Evolutionary conservation across 176 grass and related monocot species (phyloP), one percentile per base, ranked within the genome.

Genomic region (Triticum monococcum): DNA sequence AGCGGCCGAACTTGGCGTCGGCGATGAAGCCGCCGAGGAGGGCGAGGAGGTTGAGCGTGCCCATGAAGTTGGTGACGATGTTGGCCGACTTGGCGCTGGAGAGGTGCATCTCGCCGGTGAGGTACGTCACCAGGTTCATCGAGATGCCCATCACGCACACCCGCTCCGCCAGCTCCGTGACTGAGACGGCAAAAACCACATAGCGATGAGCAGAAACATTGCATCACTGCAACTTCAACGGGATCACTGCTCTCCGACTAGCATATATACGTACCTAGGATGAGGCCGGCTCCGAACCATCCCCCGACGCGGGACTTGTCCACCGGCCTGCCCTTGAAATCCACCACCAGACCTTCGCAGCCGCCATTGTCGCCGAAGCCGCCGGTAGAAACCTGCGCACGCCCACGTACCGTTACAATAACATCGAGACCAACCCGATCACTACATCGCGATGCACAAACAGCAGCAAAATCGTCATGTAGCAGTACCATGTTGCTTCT

Each of bases 41-140:
- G 41, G 92, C 89, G 17, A 94, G 89, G 32, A 94, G 89, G 79
- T 94, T 91, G 64, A 94, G 92, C 9, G 92, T 89, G 80, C 92
- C 89, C 89, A 94, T 82, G 75, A 94, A 91, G 64, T 94, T 94
- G 75, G 92, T 94, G 52, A 94, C 83, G 75, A 91, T 79, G 65
- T 91, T 91, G 8, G 92, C 89, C 6, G 92, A 91, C 66, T 50
- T 54, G 4, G 92, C 79, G 66, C 64, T 87, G 59, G 92, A 91
- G 61, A 94, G 89, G 68, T 94, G 83, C 61, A 94, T 48, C 31
- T 91, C 83, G 81, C 92, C 92, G 43, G 86, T 76, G 73, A 94
- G 72, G 79, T 94, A 94, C 18, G 92, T 91, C 59, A 94, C 86
- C 83, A 94, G 73, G 84, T 94, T 94, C 92, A 91, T 91, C 25